Conservation (phyloP, 2,329 filamentous ascomycete species). For the Colletotrichum lindemuthianum region DNA sequence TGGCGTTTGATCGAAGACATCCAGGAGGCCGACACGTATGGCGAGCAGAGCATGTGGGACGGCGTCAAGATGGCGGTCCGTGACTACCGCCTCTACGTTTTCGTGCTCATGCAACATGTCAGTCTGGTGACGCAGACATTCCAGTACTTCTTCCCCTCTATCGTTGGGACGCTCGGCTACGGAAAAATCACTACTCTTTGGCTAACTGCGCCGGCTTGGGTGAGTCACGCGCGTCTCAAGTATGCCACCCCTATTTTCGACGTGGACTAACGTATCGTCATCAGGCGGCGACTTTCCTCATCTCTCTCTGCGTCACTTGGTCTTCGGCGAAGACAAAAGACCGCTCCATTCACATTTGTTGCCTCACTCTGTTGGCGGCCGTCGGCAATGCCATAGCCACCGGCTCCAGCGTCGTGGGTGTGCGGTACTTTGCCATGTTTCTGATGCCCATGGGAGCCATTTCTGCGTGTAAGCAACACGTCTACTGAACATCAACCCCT, state of each 20-base stretch:
- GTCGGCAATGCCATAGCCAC: constrained; percentile 67
- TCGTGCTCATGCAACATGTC: constrained; percentile 64
- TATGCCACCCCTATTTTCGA: background rate
- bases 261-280: no score
- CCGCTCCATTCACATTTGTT: constrained; percentile 65
- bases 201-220: constrained; percentile 68
- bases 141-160: constrained; percentile 73
- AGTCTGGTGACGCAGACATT: constrained; percentile 65
- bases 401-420: constrained; percentile 58
- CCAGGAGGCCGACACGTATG: constrained; percentile 54
- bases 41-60: constrained; percentile 50
- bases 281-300: constrained; percentile 60
- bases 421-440: constrained; percentile 71
- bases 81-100: constrained; percentile 63
- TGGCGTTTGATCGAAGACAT: constrained; percentile 62
- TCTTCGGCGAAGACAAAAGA: constrained; percentile 64
- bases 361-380: constrained; percentile 60
- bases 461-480: constrained; percentile 50
- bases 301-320: constrained; percentile 64
- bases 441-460: constrained; percentile 67
- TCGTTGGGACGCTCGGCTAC: constrained; percentile 70
- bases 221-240: constrained; percentile 36
- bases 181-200: constrained; percentile 63
- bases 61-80: constrained; percentile 59
- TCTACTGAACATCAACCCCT: background rate